Evolutionary conservation across 2,329 filamentous ascomycete genomes (phyloP).

Genomic region (Diaporthe longicolla): DNA sequence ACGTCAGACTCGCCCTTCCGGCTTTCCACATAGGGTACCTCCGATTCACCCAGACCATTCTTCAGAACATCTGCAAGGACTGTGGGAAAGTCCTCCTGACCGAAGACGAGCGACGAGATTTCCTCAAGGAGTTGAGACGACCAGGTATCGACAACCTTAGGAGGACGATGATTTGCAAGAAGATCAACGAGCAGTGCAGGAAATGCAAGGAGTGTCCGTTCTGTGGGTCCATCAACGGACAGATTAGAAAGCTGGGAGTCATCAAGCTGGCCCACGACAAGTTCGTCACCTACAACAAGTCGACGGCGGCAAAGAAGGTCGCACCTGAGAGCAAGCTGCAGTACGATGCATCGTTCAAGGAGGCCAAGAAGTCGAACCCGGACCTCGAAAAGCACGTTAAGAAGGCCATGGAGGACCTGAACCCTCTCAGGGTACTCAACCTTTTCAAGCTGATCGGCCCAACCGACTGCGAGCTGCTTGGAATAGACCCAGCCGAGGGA

Average conservation of each 20-base stretch:
- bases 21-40: conserved; percentile 97
- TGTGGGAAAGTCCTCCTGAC: conserved; percentile 88
- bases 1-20: conserved; percentile 90
- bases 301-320: conserved; percentile 87
- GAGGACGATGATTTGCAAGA: conserved; percentile 86
- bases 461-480: conserved; percentile 90
- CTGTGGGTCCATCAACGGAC: conserved; percentile 87
- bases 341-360: conserved; percentile 88
- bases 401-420: conserved; percentile 94
- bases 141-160: conserved; percentile 90
- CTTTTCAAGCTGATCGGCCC: conserved; percentile 90
- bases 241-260: conserved; percentile 92
- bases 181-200: conserved; percentile 88
- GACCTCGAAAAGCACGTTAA: conserved; percentile 93
- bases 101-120: conserved; percentile 82
- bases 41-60: conserved; percentile 90
- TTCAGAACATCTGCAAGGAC: conserved; percentile 97
- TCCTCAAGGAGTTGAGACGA: conserved; percentile 83
- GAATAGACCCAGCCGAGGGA: conserved; percentile 87
- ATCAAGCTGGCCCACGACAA: conserved; percentile 96
- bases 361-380: conserved; percentile 81
- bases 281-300: conserved; percentile 89
- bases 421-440: conserved; percentile 89
- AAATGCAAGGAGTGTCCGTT: conserved; percentile 88
- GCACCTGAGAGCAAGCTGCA: conserved; percentile 84